Conservation (phyloP, 768 basidiomycete genomes). For the Boletus insuetus region DNA sequence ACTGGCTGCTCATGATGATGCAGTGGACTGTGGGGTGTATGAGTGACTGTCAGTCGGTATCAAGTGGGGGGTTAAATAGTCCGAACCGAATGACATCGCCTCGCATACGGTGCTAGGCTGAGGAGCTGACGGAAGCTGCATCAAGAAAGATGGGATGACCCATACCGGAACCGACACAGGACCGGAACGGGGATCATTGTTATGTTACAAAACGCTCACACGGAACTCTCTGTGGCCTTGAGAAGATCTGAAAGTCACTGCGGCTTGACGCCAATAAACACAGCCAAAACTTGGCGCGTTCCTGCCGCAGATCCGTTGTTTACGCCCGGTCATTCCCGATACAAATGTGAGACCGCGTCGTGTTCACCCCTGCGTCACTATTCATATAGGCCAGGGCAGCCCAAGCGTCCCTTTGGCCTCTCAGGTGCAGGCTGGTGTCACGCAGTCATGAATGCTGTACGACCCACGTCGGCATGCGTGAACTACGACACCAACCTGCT, state of each 20-base stretch:
- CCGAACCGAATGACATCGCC: constrained; percentile 24
- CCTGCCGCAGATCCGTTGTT: constrained; percentile 17
- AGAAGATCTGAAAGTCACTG: constrained; percentile 13
- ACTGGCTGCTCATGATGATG: constrained; percentile 27
- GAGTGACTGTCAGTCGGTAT: neutral
- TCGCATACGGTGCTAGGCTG: constrained; percentile 1
- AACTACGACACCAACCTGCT: too few species aligned
- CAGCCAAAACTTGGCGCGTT: constrained; percentile 16
- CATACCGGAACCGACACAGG: constrained; percentile 32
- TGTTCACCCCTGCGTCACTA: neutral
- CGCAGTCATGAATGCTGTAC: neutral
- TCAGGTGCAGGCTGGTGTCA: too few species aligned
- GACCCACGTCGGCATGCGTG: neutral
- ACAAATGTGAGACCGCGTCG: neutral
- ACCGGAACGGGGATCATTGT: constrained; percentile 21
- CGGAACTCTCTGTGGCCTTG: constrained; percentile 8
- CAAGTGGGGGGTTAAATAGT: constrained; percentile 27
- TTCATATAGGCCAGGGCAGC: constrained; percentile 12
- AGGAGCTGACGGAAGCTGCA: constrained; percentile 16
- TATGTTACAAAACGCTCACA: constrained; percentile 13
- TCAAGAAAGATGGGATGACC: constrained; percentile 19
- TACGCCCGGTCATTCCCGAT: constrained; percentile 5
- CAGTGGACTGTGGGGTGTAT: neutral
- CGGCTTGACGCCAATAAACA: constrained; percentile 14
- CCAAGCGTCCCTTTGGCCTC: neutral